phyloP scores from a whole-genome alignment of 805 yeast genomes.

The Millerozyma acaciae region DNA sequence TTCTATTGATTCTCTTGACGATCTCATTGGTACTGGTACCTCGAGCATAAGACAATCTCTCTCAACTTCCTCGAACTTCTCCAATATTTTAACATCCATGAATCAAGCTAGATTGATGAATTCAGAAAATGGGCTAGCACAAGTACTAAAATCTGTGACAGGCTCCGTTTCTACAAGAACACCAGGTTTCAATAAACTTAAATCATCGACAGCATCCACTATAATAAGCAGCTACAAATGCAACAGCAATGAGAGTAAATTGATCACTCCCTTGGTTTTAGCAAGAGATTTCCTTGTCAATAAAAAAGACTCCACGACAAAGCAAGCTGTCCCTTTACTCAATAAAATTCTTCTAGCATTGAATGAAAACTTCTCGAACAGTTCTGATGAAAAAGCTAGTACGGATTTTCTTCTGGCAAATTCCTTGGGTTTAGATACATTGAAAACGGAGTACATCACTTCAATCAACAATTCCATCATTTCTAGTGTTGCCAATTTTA shows the following conservation, averaged over 20 bases:
- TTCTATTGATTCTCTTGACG: constrained; percentile 23
- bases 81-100: constrained; percentile 28
- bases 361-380: constrained; percentile 4
- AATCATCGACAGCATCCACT: constrained; percentile 11
- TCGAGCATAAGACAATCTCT: constrained; percentile 2
- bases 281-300: constrained; percentile 29
- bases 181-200: too few relatives aligned
- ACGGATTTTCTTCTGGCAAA: background rate
- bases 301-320: constrained; percentile 8
- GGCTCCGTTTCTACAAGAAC: constrained; percentile 10
- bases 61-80: constrained; percentile 26
- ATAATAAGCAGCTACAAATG: constrained; percentile 19
- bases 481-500: constrained; percentile 22
- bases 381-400: constrained; percentile 3
- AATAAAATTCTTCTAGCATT: constrained; percentile 21
- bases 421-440: constrained; percentile 1
- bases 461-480: constrained; percentile 17
- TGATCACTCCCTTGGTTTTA: constrained; percentile 25
- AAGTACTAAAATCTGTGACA: constrained; percentile 39
- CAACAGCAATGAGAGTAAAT: constrained; percentile 18
- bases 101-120: constrained; percentile 15
- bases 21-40: constrained; percentile 8
- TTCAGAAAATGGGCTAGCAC: constrained; percentile 25
- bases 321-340: constrained; percentile 20
- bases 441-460: constrained; percentile 9